Evolutionary conservation across 2,329 filamentous ascomycete species (phyloP).

Genomic region (Penicillium oxalicum): DNA sequence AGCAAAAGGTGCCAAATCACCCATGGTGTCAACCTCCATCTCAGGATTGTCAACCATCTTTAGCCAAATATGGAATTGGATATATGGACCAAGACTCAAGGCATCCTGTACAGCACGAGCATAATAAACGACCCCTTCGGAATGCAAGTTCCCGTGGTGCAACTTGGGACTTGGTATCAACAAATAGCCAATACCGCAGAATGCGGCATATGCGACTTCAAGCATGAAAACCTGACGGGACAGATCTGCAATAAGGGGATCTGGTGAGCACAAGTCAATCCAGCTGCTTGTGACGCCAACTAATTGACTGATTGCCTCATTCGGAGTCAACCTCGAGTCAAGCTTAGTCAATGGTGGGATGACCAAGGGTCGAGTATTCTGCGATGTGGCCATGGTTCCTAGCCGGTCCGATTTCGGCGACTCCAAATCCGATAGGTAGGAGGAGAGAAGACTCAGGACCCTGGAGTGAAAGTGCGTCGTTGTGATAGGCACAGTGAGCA

Average conservation of each 20-base stretch:
- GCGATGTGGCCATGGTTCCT: slow-evolving; percentile 36
- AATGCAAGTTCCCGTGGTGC: slow-evolving; percentile 49
- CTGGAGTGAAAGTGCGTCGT: slow-evolving; percentile 55
- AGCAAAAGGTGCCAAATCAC: slow-evolving; percentile 40
- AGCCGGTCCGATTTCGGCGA: slow-evolving; percentile 28
- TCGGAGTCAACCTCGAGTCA: slow-evolving; percentile 63
- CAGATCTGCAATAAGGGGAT: slow-evolving; percentile 76
- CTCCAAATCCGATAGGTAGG: slow-evolving; percentile 45
- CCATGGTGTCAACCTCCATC: slow-evolving; percentile 43
- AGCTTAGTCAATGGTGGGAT: slow-evolving; percentile 38
- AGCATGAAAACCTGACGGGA: slow-evolving; percentile 85
- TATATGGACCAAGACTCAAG: slow-evolving; percentile 64
- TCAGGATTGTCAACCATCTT: slow-evolving; percentile 74
- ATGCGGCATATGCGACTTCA: slow-evolving; percentile 90
- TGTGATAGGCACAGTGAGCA: slow-evolving; percentile 58
- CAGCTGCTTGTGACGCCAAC: slow-evolving; percentile 79
- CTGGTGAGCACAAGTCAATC: slow-evolving; percentile 81
- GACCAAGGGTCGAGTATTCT: slow-evolving; percentile 36
- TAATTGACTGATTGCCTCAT: slow-evolving; percentile 74
- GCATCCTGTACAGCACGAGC: slow-evolving; percentile 78
- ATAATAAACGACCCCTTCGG: slow-evolving; percentile 61
- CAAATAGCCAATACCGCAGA: slow-evolving; percentile 81
- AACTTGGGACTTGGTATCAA: slow-evolving; percentile 71
- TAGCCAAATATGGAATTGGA: slow-evolving; percentile 74
- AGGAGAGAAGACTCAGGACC: slow-evolving; percentile 49